Percentiles rank a stretch among this genome's conserved stretches.
Evolutionary conservation across 2,329 filamentous ascomycete species (phyloP).

Genomic region (Penicillium sp.): DNA sequence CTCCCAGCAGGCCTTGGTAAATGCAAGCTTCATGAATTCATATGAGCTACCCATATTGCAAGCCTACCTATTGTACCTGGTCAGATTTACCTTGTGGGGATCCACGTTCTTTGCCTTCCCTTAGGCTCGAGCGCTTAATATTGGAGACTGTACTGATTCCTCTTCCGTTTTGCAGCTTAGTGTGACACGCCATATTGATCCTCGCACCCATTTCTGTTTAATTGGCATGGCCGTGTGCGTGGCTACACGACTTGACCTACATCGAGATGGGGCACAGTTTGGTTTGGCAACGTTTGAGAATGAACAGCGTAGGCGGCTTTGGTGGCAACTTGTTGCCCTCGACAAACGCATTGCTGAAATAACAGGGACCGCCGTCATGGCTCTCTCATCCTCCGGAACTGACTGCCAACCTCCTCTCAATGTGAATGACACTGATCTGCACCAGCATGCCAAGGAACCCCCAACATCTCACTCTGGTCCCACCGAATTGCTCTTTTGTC

Average conservation of each 20-base stretch:
- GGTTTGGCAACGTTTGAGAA: slow-evolving; percentile 54
- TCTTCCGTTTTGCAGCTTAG: slow-evolving; percentile 2
- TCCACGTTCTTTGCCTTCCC: too few relatives aligned
- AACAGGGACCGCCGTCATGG: slow-evolving; percentile 47
- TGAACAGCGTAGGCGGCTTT: slow-evolving; percentile 65
- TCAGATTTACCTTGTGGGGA: slow-evolving; percentile 32
- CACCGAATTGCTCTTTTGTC: slow-evolving; percentile 44
- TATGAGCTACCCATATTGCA: slow-evolving; percentile 43
- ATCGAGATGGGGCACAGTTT: slow-evolving; percentile 57
- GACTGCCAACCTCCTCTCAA: slow-evolving; percentile 22
- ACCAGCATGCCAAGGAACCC: slow-evolving; percentile 32
- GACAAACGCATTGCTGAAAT: slow-evolving; percentile 67
- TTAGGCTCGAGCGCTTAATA: too few relatives aligned
- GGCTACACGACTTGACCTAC: slow-evolving; percentile 63
- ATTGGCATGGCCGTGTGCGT: slow-evolving; percentile 51
- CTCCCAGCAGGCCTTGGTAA: slow-evolving; percentile 45
- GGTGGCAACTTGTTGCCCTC: slow-evolving; percentile 67
- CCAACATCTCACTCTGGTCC: slow-evolving; percentile 29
- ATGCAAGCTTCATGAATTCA: slow-evolving; percentile 41
- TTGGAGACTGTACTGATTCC: not conserved
- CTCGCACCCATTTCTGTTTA: slow-evolving; percentile 51
- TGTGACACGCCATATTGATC: slow-evolving; percentile 40
- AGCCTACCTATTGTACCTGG: slow-evolving; percentile 54
- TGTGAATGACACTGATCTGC: slow-evolving; percentile 26
- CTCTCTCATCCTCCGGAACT: slow-evolving; percentile 18